Conservation (phyloP, 306 rosid species). For the Fagus sylvatica region DNA sequence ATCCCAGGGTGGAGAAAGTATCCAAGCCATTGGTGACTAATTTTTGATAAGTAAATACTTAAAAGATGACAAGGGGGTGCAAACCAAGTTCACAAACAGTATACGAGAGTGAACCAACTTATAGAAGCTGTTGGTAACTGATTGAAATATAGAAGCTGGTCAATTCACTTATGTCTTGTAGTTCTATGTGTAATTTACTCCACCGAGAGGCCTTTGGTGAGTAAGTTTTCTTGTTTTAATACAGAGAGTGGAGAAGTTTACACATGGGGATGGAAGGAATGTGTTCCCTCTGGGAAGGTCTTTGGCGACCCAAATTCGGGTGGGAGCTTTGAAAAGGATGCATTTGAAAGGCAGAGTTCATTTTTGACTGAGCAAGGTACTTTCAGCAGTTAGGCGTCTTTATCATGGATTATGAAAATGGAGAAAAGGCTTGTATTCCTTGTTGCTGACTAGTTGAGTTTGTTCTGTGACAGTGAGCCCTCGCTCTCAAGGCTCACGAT, state of each 20-base stretch:
- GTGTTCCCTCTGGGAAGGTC: constrained; percentile 92
- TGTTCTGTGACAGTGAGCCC: constrained; percentile 63
- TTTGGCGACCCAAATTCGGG: constrained; percentile 51
- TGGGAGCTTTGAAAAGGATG: constrained; percentile 56
- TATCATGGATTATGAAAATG: constrained; percentile 20
- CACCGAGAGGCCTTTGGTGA: constrained; percentile 3
- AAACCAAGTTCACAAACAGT: constrained; percentile 15
- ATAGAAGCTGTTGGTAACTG: constrained; percentile 15
- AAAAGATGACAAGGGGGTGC: constrained; percentile 5
- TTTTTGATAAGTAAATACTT: constrained; percentile 3
- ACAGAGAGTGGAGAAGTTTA: constrained; percentile 79
- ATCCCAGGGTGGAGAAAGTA: background rate
- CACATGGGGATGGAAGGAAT: constrained; percentile 99
- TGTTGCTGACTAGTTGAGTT: constrained; percentile 30
- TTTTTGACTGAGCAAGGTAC: constrained; percentile 69
- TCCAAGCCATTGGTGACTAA: background rate
- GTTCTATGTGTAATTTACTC: background rate
- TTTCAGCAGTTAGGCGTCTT: constrained; percentile 26
- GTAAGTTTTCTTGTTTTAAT: constrained; percentile 16
- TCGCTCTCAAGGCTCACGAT: constrained; percentile 59
- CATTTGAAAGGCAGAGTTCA: constrained; percentile 56
- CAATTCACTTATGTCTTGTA: background rate
- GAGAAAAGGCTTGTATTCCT: constrained; percentile 22
- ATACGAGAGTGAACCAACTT: constrained; percentile 8
- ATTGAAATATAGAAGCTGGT: background rate